Percentiles rank a stretch among this genome's conserved stretches.
Evolutionary conservation across 148 eudicot species (phyloP).

Genomic region (Rhododendron simsii): DNA sequence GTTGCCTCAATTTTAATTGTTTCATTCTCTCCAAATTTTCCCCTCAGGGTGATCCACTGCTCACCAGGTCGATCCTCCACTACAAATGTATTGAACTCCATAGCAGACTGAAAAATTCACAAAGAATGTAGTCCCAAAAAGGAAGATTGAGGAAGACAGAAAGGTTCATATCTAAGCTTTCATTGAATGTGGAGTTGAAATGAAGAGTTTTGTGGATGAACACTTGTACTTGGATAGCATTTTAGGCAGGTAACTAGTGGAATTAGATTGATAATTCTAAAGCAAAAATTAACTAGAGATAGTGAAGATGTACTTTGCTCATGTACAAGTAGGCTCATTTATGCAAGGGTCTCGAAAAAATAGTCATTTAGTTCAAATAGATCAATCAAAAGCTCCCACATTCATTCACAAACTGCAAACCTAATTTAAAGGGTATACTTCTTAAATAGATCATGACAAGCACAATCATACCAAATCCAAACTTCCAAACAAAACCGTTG

Average conservation of each 20-base stretch:
- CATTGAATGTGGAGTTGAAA: not conserved
- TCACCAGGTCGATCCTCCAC: constrained; percentile 65
- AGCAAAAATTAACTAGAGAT: not conserved
- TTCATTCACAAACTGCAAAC: not conserved
- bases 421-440: not conserved
- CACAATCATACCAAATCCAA: not conserved
- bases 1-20: constrained; percentile 28
- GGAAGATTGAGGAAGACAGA: not conserved
- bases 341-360: not conserved
- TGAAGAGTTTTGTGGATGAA: not conserved
- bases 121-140: constrained; percentile 1
- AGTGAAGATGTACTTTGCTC: not conserved
- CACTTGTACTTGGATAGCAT: not conserved
- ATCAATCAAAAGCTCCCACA: not conserved
- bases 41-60: constrained; percentile 50
- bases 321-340: not conserved
- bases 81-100: constrained; percentile 34
- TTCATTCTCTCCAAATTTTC: constrained; percentile 48
- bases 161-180: not conserved
- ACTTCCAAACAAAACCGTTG: not conserved
- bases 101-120: constrained; percentile 38
- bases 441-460: no score
- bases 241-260: not conserved
- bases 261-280: not conserved
- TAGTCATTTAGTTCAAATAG: not conserved